Percentiles rank a stretch among this genome's conserved stretches.
Evolutionary conservation across 1,139 yeast genomes (phyloP).

Genomic region (Geotrichum klebahnii): DNA sequence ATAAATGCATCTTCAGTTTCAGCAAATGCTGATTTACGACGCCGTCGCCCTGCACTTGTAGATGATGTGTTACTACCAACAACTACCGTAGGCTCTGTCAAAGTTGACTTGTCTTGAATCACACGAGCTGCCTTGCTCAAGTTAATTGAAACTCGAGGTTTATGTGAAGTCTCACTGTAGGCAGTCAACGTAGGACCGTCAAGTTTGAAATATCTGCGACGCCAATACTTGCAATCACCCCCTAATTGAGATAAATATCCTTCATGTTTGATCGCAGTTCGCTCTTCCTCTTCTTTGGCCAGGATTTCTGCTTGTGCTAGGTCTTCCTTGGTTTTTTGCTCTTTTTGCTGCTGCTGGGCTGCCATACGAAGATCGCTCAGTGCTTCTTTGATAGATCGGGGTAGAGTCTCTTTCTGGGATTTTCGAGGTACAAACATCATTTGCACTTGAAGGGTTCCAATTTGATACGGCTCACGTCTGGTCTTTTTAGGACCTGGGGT

Average conservation of each 20-base stretch:
- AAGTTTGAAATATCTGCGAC: constrained; percentile 58
- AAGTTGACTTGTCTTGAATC: constrained; percentile 28
- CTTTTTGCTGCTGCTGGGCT: constrained; percentile 1
- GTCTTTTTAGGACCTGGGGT: constrained; percentile 47
- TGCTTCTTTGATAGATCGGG: constrained; percentile 52
- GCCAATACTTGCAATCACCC: constrained; percentile 66
- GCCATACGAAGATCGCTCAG: constrained; percentile 9
- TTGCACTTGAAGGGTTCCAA: constrained; percentile 62
- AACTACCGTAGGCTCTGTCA: constrained; percentile 30
- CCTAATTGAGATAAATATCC: constrained; percentile 73
- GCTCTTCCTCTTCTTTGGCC: constrained; percentile 7
- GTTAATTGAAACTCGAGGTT: constrained; percentile 67
- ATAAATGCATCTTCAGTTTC: constrained; percentile 33
- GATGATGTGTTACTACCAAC: constrained; percentile 33
- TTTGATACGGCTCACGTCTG: constrained; percentile 50
- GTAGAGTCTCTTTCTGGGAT: constrained; percentile 48
- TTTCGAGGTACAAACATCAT: constrained; percentile 65
- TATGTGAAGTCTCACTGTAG: constrained; percentile 57
- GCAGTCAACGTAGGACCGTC: constrained; percentile 56
- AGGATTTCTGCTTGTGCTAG: neutral
- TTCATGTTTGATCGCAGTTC: constrained; percentile 35
- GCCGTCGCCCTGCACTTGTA: constrained; percentile 20
- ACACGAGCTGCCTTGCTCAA: constrained; percentile 55
- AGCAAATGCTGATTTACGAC: constrained; percentile 35
- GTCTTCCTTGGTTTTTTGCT: neutral